phyloP scores from a whole-genome alignment of 73 alveolate species.

The Blepharisma japonicum region DNA sequence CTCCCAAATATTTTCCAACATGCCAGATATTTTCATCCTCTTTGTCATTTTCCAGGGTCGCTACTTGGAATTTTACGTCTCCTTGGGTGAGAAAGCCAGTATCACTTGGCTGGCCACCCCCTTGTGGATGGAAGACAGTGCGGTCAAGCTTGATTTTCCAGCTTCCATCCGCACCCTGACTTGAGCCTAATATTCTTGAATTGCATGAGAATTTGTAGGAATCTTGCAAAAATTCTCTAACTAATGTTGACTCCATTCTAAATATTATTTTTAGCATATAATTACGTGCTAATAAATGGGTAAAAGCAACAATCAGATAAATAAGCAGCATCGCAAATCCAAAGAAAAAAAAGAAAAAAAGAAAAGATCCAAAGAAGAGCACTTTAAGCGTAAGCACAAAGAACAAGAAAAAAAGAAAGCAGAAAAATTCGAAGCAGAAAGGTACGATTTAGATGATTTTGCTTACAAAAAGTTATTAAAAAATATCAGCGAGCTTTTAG shows the following conservation, averaged over 20 bases:
- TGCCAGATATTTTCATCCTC: constrained; percentile 51
- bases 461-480: neutral
- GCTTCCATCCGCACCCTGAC: neutral
- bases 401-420: constrained; percentile 7
- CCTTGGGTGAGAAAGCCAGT: constrained; percentile 65
- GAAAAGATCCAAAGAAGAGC: constrained; percentile 23
- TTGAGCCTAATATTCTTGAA: neutral
- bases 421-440: neutral
- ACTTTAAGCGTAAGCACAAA: neutral
- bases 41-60: constrained; percentile 32
- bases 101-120: constrained; percentile 94
- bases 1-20: constrained; percentile 52
- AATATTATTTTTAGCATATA: no score
- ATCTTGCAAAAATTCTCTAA: constrained; percentile 1
- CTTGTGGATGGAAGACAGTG: constrained; percentile 91
- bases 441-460: neutral
- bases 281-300: neutral
- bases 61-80: constrained; percentile 43
- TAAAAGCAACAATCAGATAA: neutral
- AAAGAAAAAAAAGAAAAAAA: constrained; percentile 19
- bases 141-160: constrained; percentile 52
- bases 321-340: neutral
- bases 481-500: neutral
- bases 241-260: neutral
- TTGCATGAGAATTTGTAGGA: neutral